phyloP scores from a whole-genome alignment of 768 basidiomycete genomes.

The Chalciporus piperatus region DNA sequence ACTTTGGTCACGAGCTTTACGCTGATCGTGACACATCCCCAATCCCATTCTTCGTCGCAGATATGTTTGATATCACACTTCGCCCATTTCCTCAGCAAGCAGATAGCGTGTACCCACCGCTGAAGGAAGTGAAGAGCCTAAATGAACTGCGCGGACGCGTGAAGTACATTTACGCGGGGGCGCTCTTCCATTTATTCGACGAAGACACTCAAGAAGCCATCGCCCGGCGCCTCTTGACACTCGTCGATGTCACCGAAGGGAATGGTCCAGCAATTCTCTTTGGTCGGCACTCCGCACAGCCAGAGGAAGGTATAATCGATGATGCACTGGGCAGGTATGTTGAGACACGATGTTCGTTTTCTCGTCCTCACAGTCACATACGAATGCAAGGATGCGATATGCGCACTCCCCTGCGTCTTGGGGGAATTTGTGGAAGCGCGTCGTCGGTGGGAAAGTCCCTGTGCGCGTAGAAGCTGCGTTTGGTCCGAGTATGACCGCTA shows the following conservation, averaged over 20 bases:
- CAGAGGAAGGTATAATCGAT: slow-evolving; percentile 24
- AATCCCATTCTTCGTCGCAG: neutral
- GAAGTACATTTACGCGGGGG: slow-evolving; percentile 31
- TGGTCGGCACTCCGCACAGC: slow-evolving; percentile 30
- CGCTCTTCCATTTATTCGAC: slow-evolving; percentile 37
- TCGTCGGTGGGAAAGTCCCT: neutral
- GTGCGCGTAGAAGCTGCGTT: neutral
- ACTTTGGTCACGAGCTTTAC: neutral
- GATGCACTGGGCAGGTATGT: slow-evolving; percentile 21
- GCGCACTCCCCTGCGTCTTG: slow-evolving; percentile 9
- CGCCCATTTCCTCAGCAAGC: slow-evolving; percentile 2
- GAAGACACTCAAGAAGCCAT: slow-evolving; percentile 31
- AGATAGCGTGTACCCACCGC: neutral
- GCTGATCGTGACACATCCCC: neutral
- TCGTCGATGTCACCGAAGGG: slow-evolving; percentile 23
- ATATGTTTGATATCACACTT: slow-evolving; percentile 7
- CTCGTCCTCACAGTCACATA: neutral
- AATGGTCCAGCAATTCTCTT: slow-evolving; percentile 29
- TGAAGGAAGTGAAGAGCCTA: slow-evolving; percentile 13
- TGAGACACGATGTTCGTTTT: neutral
- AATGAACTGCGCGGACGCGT: slow-evolving; percentile 23
- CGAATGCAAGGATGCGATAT: neutral
- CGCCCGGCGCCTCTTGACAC: slow-evolving; percentile 24
- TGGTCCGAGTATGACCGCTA: too few species aligned
- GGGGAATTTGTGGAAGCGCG: slow-evolving; percentile 1